A percentile compares a stretch with the other conserved stretches of the same genome.
phyloP scores from a whole-genome alignment of 148 eudicot species.

The Polygonum aviculare region DNA sequence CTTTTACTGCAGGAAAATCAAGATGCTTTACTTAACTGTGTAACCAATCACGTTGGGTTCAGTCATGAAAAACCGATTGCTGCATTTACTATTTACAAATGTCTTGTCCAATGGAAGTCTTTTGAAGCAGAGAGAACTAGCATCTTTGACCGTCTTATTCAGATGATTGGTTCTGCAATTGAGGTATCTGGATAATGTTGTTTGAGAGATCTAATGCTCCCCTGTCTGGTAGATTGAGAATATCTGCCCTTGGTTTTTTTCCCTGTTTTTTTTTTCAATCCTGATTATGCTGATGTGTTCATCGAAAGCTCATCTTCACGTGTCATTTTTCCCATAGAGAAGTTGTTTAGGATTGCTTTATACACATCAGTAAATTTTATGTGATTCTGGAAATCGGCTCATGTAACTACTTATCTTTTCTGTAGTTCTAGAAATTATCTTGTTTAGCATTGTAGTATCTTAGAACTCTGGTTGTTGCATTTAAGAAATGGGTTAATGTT shows the following conservation, averaged over 20 bases:
- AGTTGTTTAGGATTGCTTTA: neutral
- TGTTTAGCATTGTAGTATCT: neutral
- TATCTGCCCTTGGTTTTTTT: neutral
- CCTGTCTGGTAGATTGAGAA: neutral
- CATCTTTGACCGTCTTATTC: slow-evolving; percentile 93
- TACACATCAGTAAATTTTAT: neutral
- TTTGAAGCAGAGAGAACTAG: slow-evolving; percentile 98
- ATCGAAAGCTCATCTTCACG: neutral
- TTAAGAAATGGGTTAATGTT: neutral
- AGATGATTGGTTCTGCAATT: slow-evolving; percentile 93
- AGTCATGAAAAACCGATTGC: slow-evolving; percentile 96
- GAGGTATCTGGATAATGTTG: slow-evolving; percentile 46
- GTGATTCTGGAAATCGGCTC: neutral
- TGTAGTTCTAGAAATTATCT: neutral
- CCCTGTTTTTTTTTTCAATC: neutral
- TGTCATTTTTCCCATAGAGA: neutral
- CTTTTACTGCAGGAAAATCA: slow-evolving; percentile 66
- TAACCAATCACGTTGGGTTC: slow-evolving; percentile 70
- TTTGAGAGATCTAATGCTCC: neutral
- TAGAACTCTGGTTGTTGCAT: neutral
- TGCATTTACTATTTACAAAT: slow-evolving; percentile 88
- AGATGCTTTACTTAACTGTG: slow-evolving; percentile 75
- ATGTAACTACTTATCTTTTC: neutral
- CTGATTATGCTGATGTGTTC: neutral
- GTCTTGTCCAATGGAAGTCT: slow-evolving; percentile 95